Evolutionary conservation across 2,329 filamentous ascomycete genomes (phyloP), one percentile per base, ranked within the genome.

Genomic region (Botrytis aclada): DNA sequence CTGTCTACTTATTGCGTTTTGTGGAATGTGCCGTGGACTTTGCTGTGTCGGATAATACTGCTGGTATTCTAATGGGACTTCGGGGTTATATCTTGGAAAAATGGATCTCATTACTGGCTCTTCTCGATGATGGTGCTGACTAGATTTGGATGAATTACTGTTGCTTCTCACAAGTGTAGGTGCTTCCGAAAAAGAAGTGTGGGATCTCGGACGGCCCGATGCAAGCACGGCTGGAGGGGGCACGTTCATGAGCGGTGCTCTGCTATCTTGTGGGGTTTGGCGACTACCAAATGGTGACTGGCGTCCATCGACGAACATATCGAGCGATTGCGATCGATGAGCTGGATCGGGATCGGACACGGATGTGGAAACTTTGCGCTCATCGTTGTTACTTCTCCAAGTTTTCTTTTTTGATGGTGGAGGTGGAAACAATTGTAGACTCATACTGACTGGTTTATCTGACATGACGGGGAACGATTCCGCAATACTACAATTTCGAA

Each of bases 41-140:
- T 86, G 83, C 79, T 91, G 88, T 0, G 88, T 90, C 3, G 92
- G 91, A 66, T 87, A 91, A 82, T 95, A 94, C 64, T 88, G 82
- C 79, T 95, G 92, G 73, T 89, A 88, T 72, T 89, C 85, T 4
- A 93, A 85, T 8, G 91, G 85, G 37, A 93, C 80, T 1, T 86
- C 86, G 4, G 89, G 90, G 78, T 95, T 90, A 79, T 94, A 94
- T 43, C 87, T 86, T 12, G 92, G 92, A 77, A 95, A 95, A 77
- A 95, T 94, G 37, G 92, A 94, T 45, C 88, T 87, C 77, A 92
- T 86, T 0, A 86, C 83, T 9, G 83, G 81, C 74, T 82, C 83
- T 74, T 83, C 83, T 73, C 73, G 75, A 78, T 79, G 25, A 37
- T 90, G 89, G 69, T 87, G 86, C 76, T 89, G 89, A 32, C 88